A percentile compares a stretch with the other conserved stretches of the same genome.
Conservation (phyloP, 345 rosid genomes). For the Mallotus nudiflorus region DNA sequence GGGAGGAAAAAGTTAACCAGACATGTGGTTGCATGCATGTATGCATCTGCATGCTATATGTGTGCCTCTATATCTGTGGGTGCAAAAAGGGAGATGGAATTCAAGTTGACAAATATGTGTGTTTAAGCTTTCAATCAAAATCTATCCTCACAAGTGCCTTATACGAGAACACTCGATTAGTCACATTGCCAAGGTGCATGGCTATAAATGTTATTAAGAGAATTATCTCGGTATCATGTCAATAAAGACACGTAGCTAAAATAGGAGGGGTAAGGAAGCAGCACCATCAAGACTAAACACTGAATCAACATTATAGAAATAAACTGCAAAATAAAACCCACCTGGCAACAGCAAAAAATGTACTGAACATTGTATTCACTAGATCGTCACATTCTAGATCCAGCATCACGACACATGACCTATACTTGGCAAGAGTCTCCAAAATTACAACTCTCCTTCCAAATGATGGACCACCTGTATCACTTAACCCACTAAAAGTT, state of each 20-base stretch:
- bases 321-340: slow-evolving; percentile 36
- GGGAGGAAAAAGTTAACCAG: background rate
- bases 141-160: background rate
- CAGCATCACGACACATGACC: slow-evolving; percentile 97
- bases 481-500: slow-evolving; percentile 80
- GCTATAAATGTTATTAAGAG: background rate
- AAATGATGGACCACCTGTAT: slow-evolving; percentile 81
- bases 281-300: background rate
- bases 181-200: too few species aligned
- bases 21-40: background rate
- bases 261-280: background rate
- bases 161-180: too few species aligned
- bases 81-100: background rate
- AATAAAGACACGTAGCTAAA: background rate
- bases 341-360: slow-evolving; percentile 91
- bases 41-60: background rate
- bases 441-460: slow-evolving; percentile 89
- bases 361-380: slow-evolving; percentile 84
- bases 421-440: slow-evolving; percentile 91
- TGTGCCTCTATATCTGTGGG: background rate
- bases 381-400: slow-evolving; percentile 96
- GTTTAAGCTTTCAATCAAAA: background rate
- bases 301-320: background rate
- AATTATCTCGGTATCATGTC: background rate
- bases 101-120: background rate